phyloP scores from a whole-genome alignment of 2,329 filamentous ascomycete species.

The Talaromyces verruculosus region DNA sequence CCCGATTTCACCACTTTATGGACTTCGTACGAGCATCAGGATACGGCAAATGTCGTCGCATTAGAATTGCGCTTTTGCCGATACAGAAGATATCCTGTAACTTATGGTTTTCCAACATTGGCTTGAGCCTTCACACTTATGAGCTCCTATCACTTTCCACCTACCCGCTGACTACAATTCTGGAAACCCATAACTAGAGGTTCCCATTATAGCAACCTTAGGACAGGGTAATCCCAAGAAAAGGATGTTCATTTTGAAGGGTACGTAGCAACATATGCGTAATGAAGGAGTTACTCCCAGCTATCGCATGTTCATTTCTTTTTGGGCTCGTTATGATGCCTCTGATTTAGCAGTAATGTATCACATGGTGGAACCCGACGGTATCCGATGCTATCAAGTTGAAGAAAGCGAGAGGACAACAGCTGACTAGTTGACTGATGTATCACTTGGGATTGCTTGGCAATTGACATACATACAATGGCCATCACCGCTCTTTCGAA shows the following conservation, averaged over 20 bases:
- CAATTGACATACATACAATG: not conserved
- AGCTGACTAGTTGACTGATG: not conserved
- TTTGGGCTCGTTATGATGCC: not conserved
- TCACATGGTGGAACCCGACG: not conserved
- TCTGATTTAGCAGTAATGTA: not conserved
- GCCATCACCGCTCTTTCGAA: not conserved
- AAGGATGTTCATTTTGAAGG: no score
- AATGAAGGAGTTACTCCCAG: not conserved
- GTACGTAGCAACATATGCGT: no score
- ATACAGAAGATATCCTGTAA: no score
- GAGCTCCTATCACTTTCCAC: no score
- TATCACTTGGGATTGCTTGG: not conserved
- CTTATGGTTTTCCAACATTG: no score
- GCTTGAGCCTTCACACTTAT: no score
- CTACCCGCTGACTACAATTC: no score
- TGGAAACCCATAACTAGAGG: no score
- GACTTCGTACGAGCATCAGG: not conserved
- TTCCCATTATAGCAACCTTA: no score
- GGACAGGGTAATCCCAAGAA: no score
- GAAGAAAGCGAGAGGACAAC: not conserved
- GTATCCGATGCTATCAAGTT: not conserved
- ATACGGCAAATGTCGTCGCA: no score
- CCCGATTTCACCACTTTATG: not conserved
- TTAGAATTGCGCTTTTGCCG: no score
- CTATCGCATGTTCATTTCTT: not conserved